These are phyloP conservation scores for Aschersonia sp. DNA, from an alignment of 2,329 filamentous ascomycete species.

Conservation along the genomic window DNA sequence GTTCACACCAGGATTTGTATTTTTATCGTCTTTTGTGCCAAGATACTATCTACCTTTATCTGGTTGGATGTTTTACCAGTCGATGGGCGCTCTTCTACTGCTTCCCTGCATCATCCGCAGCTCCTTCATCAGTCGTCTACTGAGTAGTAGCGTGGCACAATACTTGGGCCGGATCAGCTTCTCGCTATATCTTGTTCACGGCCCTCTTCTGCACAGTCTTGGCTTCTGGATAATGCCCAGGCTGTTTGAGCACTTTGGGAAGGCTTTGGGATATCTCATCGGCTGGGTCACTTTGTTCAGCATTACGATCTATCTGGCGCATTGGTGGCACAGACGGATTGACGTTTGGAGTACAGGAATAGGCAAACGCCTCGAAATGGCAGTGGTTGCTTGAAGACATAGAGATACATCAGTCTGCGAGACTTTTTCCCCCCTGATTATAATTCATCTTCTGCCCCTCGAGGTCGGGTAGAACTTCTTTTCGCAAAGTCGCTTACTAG, in stretches of 20 bases:
- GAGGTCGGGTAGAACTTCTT: too few species aligned
- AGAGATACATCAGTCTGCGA: too few species aligned
- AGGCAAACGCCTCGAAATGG: slow-evolving; percentile 18
- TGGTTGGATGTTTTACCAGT: slow-evolving; percentile 25
- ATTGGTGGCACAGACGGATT: slow-evolving; percentile 20
- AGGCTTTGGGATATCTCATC: slow-evolving; percentile 13
- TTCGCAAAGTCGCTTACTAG: too few species aligned
- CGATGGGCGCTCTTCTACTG: slow-evolving; percentile 20
- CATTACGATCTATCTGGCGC: slow-evolving; percentile 18
- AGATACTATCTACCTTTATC: slow-evolving; percentile 21
- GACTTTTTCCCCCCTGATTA: too few species aligned
- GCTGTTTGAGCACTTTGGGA: slow-evolving; percentile 21
- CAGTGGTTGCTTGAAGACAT: not conserved
- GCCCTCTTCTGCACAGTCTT: slow-evolving; percentile 41
- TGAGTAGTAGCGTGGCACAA: slow-evolving; percentile 18
- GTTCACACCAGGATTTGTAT: slow-evolving; percentile 21
- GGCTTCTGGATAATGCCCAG: slow-evolving; percentile 42
- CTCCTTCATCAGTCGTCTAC: slow-evolving; percentile 10
- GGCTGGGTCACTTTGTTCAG: slow-evolving; percentile 17
- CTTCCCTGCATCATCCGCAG: slow-evolving; percentile 20
- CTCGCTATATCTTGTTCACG: slow-evolving; percentile 29
- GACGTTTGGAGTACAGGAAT: slow-evolving; percentile 22
- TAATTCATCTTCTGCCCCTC: too few species aligned
- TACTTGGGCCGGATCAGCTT: slow-evolving; percentile 25
- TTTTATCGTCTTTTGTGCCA: slow-evolving; percentile 18